Evolutionary conservation across 2,329 filamentous ascomycete genomes (phyloP).

Genomic region (Pseudomassariella vexata): DNA sequence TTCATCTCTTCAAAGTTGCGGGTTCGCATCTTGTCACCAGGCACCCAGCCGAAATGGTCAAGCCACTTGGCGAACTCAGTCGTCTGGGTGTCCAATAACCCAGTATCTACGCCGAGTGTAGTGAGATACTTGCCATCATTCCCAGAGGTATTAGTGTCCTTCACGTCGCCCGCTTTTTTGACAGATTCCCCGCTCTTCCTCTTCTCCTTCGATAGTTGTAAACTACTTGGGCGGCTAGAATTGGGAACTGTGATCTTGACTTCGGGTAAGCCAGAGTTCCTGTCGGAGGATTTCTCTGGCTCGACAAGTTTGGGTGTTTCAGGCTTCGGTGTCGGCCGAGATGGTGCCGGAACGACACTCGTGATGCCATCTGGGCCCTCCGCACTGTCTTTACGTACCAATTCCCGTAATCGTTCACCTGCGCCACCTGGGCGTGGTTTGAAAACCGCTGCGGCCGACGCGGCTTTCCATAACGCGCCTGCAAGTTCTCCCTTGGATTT

Average conservation of each 20-base stretch:
- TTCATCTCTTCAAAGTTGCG: constrained; percentile 77
- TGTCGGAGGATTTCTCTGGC: constrained; percentile 24
- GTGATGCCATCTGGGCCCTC: constrained; percentile 86
- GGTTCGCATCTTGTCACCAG: constrained; percentile 66
- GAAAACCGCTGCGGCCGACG: constrained; percentile 65
- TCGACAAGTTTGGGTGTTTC: constrained; percentile 27
- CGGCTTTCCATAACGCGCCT: constrained; percentile 73
- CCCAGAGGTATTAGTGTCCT: constrained; percentile 59
- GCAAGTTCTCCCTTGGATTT: constrained; percentile 68
- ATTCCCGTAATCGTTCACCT: constrained; percentile 67
- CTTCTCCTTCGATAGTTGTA: constrained; percentile 30
- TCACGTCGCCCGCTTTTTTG: constrained; percentile 39
- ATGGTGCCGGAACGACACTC: constrained; percentile 77
- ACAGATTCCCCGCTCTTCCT: constrained; percentile 22
- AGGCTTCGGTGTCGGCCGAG: constrained; percentile 34
- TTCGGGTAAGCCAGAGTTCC: constrained; percentile 42
- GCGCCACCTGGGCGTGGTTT: constrained; percentile 85
- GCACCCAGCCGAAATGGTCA: constrained; percentile 83
- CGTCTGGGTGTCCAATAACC: constrained; percentile 68
- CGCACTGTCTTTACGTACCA: constrained; percentile 47
- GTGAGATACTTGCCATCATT: constrained; percentile 76
- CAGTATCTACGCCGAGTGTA: constrained; percentile 70
- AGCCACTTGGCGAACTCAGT: constrained; percentile 78
- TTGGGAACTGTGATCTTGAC: constrained; percentile 52
- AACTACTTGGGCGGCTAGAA: constrained; percentile 31